These are phyloP conservation scores for Galerina marginata DNA, from an alignment of 768 basidiomycete species.

Conservation along the genomic window DNA sequence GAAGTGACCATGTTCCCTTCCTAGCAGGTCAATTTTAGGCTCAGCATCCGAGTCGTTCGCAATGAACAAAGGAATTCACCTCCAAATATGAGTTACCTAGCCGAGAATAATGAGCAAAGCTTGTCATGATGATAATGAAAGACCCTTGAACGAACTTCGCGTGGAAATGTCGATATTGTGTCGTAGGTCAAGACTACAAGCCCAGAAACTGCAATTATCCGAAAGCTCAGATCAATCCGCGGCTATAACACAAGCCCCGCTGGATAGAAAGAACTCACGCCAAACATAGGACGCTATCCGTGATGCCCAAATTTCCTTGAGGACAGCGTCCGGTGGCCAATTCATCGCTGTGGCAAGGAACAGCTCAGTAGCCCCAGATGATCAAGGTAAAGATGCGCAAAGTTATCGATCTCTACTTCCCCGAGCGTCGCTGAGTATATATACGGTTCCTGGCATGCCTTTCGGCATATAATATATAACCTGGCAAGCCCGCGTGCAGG, in stretches of 20 bases:
- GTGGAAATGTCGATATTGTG: slow-evolving; percentile 4
- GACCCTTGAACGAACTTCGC: background rate
- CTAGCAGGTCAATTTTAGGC: background rate
- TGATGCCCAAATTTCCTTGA: slow-evolving; percentile 6
- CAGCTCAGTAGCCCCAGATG: too few species aligned
- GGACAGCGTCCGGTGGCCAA: background rate
- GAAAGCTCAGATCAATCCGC: background rate
- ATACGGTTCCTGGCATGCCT: too few species aligned
- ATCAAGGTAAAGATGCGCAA: too few species aligned
- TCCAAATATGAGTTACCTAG: slow-evolving; percentile 5
- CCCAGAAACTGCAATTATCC: slow-evolving; percentile 1
- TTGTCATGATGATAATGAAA: background rate
- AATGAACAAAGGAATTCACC: background rate
- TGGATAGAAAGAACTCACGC: background rate
- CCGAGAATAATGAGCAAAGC: background rate
- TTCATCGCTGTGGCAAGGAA: background rate
- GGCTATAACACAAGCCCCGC: background rate
- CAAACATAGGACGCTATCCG: slow-evolving; percentile 6
- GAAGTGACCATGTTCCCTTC: slow-evolving; percentile 2
- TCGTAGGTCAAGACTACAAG: slow-evolving; percentile 6
- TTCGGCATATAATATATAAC: too few species aligned
- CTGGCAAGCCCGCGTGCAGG: too few species aligned
- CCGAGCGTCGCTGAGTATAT: too few species aligned
- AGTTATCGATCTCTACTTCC: too few species aligned
- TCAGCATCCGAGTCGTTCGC: background rate